Base-by-base conservation (phyloP, 2,329 filamentous ascomycete genomes). In the Trichoderma atrobrunneum region DNA sequence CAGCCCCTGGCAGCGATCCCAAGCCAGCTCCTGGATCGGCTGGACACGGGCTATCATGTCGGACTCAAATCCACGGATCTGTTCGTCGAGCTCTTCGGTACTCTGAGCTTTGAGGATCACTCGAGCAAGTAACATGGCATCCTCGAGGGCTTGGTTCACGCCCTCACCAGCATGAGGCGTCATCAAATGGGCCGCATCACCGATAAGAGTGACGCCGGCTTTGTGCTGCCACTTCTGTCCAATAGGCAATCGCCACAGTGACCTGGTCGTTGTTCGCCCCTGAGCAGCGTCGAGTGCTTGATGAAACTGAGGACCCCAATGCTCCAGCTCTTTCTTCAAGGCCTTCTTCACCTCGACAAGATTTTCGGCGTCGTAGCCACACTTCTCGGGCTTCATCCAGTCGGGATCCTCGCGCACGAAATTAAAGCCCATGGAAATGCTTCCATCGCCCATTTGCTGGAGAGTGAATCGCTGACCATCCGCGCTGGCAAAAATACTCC, bases 171-270 rank as follows among this genome's bases (percentile, higher is more conserved):
- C 24, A 62, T 72, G 65, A 32, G 66, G 71, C 12, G 66, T 70
- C 66, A 71, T 65, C 36, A 72, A 18, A 70, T 72, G 71, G 5
- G 71, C 71, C 1, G 71, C 71, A 51, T 72, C 71, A 18, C 71
- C 71, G 16, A 72, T 72, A 5, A 72, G 65, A 43, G 71, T 72
- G 34, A 72, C 18, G 24, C 71, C 71, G 10, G 57, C 5, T 26
- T 30, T 70, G 32, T 70, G 64, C 43, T 72, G 14, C 71, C 71
- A 72, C 85, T 75, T 77, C 60, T 82, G 77, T 2, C 85, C 85
- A 2, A 86, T 77, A 0, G 88, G 87, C 11, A 91, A 82, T 76
- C 85, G 84, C 76, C 87, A 89, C 1, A 91, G 79, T 1, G 83
- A 83, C 72, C 85, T 80, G 2, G 82, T 79, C 0, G 79, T 78